phyloP scores from a whole-genome alignment of 1,139 yeast genomes.

The Protomyces gravidus region DNA sequence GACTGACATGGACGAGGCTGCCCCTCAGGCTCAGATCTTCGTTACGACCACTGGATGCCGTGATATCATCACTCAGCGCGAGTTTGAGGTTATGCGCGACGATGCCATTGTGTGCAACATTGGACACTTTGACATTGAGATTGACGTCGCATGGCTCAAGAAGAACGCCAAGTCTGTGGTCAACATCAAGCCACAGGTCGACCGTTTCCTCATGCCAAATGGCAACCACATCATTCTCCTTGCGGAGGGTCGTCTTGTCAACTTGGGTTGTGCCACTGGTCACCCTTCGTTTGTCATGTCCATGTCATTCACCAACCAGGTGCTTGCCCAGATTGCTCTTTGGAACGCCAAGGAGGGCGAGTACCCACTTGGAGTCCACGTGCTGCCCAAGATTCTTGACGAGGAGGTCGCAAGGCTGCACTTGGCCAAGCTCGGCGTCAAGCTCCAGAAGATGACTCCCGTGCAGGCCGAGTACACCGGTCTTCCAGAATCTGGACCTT shows the following conservation, averaged over 20 bases:
- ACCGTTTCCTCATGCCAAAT: conserved; percentile 83
- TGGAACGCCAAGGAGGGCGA: conserved; percentile 80
- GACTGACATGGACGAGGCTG: conserved; percentile 92
- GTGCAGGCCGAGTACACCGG: conserved; percentile 96
- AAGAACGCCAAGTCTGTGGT: conserved; percentile 82
- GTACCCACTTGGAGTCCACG: conserved; percentile 93
- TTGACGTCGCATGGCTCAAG: conserved; percentile 97
- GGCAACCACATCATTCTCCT: conserved; percentile 95
- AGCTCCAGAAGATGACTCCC: conserved; percentile 68
- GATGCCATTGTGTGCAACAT: conserved; percentile 99
- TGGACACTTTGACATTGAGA: conserved; percentile 99
- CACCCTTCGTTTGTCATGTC: conserved; percentile 99
- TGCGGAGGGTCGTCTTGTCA: conserved; percentile 99
- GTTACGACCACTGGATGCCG: conserved; percentile 99
- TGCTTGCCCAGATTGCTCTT: conserved; percentile 97
- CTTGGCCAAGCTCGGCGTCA: conserved; percentile 90
- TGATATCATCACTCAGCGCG: conserved; percentile 88
- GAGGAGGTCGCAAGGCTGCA: conserved; percentile 99
- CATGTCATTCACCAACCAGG: conserved; percentile 99
- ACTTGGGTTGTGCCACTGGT: conserved; percentile 99
- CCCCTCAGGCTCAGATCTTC: conserved; percentile 89
- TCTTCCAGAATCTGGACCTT: conserved; percentile 91
- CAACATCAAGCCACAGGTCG: conserved; percentile 99
- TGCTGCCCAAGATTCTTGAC: conserved; percentile 96
- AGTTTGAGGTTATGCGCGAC: conserved; percentile 92